Evolutionary conservation across 768 basidiomycete species (phyloP).

Genomic region (Thelephora aurantiotincta): DNA sequence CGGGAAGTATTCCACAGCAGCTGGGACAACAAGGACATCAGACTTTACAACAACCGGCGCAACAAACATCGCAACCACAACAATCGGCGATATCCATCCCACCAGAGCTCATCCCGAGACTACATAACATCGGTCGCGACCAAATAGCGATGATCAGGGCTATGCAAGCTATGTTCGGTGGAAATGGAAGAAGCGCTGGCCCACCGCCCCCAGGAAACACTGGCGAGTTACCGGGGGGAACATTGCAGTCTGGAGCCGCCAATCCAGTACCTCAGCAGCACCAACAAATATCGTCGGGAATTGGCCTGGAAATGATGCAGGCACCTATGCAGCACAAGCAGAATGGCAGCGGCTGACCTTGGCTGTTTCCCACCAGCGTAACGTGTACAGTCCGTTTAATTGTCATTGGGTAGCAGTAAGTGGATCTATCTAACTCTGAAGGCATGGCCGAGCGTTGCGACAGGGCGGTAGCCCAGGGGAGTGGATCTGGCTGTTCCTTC

Average conservation of each 20-base stretch:
- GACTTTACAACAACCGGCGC: background rate
- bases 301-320: constrained; percentile 29
- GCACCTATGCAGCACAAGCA: constrained; percentile 29
- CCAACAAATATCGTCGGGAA: constrained; percentile 1
- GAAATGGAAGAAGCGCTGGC: no score
- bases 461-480: no score
- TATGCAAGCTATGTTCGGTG: no score
- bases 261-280: background rate
- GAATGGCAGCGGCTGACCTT: constrained; percentile 13
- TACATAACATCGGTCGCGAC: background rate
- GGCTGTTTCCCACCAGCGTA: no score
- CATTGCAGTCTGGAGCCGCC: background rate
- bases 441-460: no score
- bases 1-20: background rate
- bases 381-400: no score
- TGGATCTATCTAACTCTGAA: no score
- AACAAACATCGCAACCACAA: background rate
- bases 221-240: background rate
- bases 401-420: no score
- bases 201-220: background rate
- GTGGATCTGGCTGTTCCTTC: no score
- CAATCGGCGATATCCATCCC: background rate
- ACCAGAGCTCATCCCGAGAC: background rate
- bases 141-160: no score
- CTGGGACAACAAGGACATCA: background rate